Evolutionary conservation across 2,329 filamentous ascomycete species (phyloP), one percentile per base, ranked within the genome.

Genomic region (Blastomyces silverae): DNA sequence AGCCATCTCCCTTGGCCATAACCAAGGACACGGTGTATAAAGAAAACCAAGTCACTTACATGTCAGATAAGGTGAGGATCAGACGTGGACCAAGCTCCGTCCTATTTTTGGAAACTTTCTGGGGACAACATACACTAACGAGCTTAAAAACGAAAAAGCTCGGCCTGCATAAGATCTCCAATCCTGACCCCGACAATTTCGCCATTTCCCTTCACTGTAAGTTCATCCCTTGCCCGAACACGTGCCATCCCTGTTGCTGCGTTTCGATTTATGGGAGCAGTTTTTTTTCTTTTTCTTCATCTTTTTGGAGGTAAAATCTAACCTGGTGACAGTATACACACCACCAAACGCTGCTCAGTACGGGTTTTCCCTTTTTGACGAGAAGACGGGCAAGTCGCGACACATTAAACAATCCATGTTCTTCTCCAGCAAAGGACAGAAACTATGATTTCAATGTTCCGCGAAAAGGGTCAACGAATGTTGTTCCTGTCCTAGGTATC

Each of bases 301-400:
- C 17, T 44, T 17, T 20, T 44, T 44, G 1, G 42, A 7, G 25
- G 17, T 7, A 1, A 31, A 31, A 31, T 8, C 39, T 42, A 13
- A 46, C 25, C 25, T 31, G 58, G 55, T 8, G 37, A 50, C 66
- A 83, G 82, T 95, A 66, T 94, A 94, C 74, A 93, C 90, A 17
- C 92, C 92, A 46, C 92, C 92, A 2, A 95, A 96, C 72, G 92
- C 93, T 48, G 91, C 91, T 48, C 89, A 85, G 66, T 85, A 86
- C 66, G 92, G 92, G 31, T 96, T 91, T 76, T 84, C 90, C 72
- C 86, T 93, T 73, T 97, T 93, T 75, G 85, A 93, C 71, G 84
- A 87, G 68, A 82, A 82, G 70, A 95, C 91, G 3, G 90, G 92
- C 63, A 87, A 87, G 76, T 85, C 84, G 65, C 88, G 82, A 69